Conservation (phyloP, 2,329 filamentous ascomycete genomes). For the Basipetospora chlamydospora region DNA sequence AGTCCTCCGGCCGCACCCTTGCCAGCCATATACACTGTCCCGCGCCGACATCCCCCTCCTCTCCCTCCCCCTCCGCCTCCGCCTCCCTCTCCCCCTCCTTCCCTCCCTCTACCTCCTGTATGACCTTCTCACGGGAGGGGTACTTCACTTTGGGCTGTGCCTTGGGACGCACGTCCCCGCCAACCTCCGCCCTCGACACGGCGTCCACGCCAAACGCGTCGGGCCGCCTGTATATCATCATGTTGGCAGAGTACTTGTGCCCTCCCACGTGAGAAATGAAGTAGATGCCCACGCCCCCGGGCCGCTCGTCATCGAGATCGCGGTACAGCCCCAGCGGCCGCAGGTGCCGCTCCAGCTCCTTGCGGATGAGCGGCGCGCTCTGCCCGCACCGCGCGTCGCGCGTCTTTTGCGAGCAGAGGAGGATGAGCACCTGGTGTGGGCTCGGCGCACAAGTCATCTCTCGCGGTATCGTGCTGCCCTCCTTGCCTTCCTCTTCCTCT, state of each 20-base stretch:
- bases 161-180: constrained; percentile 21
- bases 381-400: constrained; percentile 90
- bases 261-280: constrained; percentile 95
- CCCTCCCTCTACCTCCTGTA: constrained; percentile 16
- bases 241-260: constrained; percentile 91
- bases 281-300: constrained; percentile 87
- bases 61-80: constrained; percentile 17
- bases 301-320: constrained; percentile 75
- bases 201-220: constrained; percentile 40
- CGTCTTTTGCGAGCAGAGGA: constrained; percentile 90
- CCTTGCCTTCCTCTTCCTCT: constrained; percentile 13
- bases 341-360: constrained; percentile 80
- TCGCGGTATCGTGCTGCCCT: constrained; percentile 14
- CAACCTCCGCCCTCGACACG: constrained; percentile 21
- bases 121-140: neutral
- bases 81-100: constrained; percentile 24
- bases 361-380: constrained; percentile 75
- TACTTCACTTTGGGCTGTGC: constrained; percentile 8
- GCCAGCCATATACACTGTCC: constrained; percentile 90
- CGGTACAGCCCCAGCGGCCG: constrained; percentile 72
- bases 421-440: constrained; percentile 73
- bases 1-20: constrained; percentile 71
- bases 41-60: constrained; percentile 39
- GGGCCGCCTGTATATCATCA: constrained; percentile 70
- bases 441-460: constrained; percentile 44